Conservation (phyloP, 2,329 filamentous ascomycete genomes). For the Coniochaeta sp. region DNA sequence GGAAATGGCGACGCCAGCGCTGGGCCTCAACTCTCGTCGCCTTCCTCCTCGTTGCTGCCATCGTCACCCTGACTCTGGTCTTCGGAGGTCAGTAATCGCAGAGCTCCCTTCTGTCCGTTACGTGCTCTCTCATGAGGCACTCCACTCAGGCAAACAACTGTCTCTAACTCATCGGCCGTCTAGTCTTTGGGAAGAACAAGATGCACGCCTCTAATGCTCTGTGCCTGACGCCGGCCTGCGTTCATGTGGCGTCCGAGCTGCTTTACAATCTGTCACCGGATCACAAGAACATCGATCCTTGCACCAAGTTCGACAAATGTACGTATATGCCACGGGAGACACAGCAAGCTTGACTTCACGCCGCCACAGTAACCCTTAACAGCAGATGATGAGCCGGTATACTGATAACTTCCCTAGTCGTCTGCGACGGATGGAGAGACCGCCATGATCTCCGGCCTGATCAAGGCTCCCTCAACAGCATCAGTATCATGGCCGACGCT, state of each 20-base stretch:
- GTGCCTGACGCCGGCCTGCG: constrained; percentile 53
- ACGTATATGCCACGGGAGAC: too few species aligned
- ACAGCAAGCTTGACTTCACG: too few species aligned
- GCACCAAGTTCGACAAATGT: constrained; percentile 58
- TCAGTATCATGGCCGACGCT: constrained; percentile 54
- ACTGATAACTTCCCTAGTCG: constrained; percentile 23
- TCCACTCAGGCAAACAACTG: too few species aligned
- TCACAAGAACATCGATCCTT: constrained; percentile 59
- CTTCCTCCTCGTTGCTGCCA: not conserved
- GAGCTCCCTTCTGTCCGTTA: too few species aligned
- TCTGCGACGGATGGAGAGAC: constrained; percentile 60
- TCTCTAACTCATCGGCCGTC: not conserved
- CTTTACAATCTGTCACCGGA: constrained; percentile 53
- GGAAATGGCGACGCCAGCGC: constrained; percentile 1
- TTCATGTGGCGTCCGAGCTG: constrained; percentile 56
- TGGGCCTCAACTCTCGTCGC: not conserved
- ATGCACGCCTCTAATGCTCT: constrained; percentile 15
- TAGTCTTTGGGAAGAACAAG: not conserved
- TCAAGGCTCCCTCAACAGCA: constrained; percentile 52
- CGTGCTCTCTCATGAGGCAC: too few species aligned
- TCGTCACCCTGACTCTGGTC: not conserved
- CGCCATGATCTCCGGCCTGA: constrained; percentile 60
- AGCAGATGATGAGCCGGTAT: too few species aligned
- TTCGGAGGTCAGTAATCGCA: constrained; percentile 4
- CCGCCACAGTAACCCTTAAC: too few species aligned